Percentiles rank a stretch among this genome's conserved stretches.
Conservation (phyloP, 768 basidiomycete species). For the Kwoniella dendrophila region DNA sequence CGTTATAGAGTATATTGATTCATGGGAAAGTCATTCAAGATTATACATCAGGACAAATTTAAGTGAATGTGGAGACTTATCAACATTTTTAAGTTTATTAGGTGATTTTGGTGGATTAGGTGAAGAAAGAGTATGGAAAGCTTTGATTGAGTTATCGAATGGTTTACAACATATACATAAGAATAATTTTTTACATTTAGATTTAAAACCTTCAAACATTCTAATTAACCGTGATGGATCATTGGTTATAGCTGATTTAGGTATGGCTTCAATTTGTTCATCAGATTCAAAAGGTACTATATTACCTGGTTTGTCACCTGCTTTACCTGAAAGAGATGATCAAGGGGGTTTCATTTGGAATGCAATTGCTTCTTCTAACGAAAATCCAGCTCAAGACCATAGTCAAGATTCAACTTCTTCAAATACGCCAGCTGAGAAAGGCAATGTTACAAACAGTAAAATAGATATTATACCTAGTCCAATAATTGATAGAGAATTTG, state of each 20-base stretch:
- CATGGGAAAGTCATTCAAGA: slow-evolving; percentile 89
- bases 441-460: slow-evolving; percentile 5
- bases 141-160: slow-evolving; percentile 76
- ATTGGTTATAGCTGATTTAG: slow-evolving; percentile 97
- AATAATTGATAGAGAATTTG: slow-evolving; percentile 60
- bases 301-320: slow-evolving; percentile 34
- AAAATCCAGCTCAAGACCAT: neutral
- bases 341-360: slow-evolving; percentile 43
- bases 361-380: neutral
- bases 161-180: slow-evolving; percentile 88
- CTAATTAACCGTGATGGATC: slow-evolving; percentile 83
- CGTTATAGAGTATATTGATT: slow-evolving; percentile 84
- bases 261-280: slow-evolving; percentile 95
- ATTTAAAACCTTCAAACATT: slow-evolving; percentile 96
- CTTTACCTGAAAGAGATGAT: slow-evolving; percentile 34
- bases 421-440: slow-evolving; percentile 16
- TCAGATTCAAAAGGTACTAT: slow-evolving; percentile 53
- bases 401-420: neutral
- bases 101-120: slow-evolving; percentile 82
- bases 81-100: slow-evolving; percentile 86
- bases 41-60: slow-evolving; percentile 93
- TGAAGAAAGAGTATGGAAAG: slow-evolving; percentile 95
- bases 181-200: slow-evolving; percentile 86
- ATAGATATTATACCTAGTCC: slow-evolving; percentile 34
- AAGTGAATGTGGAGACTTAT: slow-evolving; percentile 83